These are phyloP conservation scores for Aspergillus cristatus DNA, from an alignment of 495 filamentous ascomycete species.

Conservation along the genomic window DNA sequence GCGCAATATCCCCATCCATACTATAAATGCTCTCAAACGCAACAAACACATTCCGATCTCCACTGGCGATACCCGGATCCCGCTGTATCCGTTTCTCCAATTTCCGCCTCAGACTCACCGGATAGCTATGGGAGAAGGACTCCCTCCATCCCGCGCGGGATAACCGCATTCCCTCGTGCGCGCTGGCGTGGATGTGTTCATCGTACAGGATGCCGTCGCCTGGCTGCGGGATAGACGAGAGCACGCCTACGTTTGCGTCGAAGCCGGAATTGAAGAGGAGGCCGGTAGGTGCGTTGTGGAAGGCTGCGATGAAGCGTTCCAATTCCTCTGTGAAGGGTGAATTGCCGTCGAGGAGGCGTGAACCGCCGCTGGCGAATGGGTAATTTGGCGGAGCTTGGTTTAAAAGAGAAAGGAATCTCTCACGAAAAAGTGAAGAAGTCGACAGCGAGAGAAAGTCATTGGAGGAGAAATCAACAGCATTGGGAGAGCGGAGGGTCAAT, in stretches of 20 bases:
- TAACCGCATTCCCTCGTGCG: slow-evolving; percentile 68
- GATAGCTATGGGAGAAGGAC: slow-evolving; percentile 55
- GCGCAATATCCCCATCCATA: slow-evolving; percentile 74
- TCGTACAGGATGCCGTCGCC: slow-evolving; percentile 67
- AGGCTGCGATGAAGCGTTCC: slow-evolving; percentile 53
- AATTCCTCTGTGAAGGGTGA: slow-evolving; percentile 52
- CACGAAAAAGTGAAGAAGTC: slow-evolving; percentile 22
- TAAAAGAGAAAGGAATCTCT: slow-evolving; percentile 21
- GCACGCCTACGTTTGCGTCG: slow-evolving; percentile 66
- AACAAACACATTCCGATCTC: slow-evolving; percentile 46
- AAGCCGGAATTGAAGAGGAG: slow-evolving; percentile 73
- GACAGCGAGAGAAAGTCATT: slow-evolving; percentile 41
- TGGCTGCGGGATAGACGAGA: slow-evolving; percentile 55
- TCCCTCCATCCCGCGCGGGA: slow-evolving; percentile 42
- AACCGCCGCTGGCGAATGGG: slow-evolving; percentile 35
- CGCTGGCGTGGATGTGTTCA: slow-evolving; percentile 66
- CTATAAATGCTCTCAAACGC: slow-evolving; percentile 71
- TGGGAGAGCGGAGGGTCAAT: slow-evolving; percentile 26
- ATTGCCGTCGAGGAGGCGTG: slow-evolving; percentile 53
- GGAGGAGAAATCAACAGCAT: slow-evolving; percentile 35
- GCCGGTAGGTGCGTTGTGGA: slow-evolving; percentile 54
- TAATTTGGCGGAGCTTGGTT: slow-evolving; percentile 21
- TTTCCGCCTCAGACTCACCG: slow-evolving; percentile 31
- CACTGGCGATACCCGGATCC: too few relatives aligned
- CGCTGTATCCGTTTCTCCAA: too few relatives aligned